Evolutionary conservation across 495 filamentous ascomycete species (phyloP).

Genomic region (Xylaria bambusicola): DNA sequence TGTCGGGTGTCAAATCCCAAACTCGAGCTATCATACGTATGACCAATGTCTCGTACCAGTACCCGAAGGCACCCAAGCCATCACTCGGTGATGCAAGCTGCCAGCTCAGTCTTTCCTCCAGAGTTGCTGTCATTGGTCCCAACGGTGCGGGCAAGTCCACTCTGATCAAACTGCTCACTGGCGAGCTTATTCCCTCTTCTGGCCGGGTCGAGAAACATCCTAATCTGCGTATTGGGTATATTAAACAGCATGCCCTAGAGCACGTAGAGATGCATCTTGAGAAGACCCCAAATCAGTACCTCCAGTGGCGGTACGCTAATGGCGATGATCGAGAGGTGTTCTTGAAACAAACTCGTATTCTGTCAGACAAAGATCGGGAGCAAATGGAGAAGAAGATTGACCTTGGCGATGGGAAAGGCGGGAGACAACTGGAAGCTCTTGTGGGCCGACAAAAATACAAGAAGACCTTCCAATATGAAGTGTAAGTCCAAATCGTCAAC

Average conservation of each 20-base stretch:
- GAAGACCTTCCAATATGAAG: slow-evolving; percentile 98
- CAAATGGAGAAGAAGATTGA: slow-evolving; percentile 91
- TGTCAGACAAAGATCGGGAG: slow-evolving; percentile 79
- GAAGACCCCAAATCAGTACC: slow-evolving; percentile 97
- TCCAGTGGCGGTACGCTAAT: slow-evolving; percentile 97
- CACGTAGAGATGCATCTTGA: slow-evolving; percentile 99
- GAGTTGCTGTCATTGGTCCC: slow-evolving; percentile 92
- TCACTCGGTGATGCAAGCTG: slow-evolving; percentile 86
- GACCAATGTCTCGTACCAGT: slow-evolving; percentile 86
- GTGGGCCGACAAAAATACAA: slow-evolving; percentile 98
- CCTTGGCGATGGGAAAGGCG: slow-evolving; percentile 76
- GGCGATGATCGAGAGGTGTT: slow-evolving; percentile 96
- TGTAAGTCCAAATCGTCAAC: slow-evolving; percentile 53
- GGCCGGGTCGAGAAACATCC: slow-evolving; percentile 98
- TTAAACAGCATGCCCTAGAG: slow-evolving; percentile 98
- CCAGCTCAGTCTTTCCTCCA: slow-evolving; percentile 83
- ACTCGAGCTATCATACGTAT: slow-evolving; percentile 95
- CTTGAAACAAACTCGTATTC: slow-evolving; percentile 93
- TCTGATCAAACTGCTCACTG: slow-evolving; percentile 96
- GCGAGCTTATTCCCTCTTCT: slow-evolving; percentile 81
- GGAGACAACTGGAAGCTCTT: slow-evolving; percentile 77
- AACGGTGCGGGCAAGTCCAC: slow-evolving; percentile 99
- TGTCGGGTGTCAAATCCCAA: slow-evolving; percentile 90
- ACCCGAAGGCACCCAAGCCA: slow-evolving; percentile 81
- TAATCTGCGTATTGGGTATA: slow-evolving; percentile 97